These are phyloP conservation scores for Colletotrichum horii DNA, from an alignment of 2,329 filamentous ascomycete genomes.

Conservation along the genomic window DNA sequence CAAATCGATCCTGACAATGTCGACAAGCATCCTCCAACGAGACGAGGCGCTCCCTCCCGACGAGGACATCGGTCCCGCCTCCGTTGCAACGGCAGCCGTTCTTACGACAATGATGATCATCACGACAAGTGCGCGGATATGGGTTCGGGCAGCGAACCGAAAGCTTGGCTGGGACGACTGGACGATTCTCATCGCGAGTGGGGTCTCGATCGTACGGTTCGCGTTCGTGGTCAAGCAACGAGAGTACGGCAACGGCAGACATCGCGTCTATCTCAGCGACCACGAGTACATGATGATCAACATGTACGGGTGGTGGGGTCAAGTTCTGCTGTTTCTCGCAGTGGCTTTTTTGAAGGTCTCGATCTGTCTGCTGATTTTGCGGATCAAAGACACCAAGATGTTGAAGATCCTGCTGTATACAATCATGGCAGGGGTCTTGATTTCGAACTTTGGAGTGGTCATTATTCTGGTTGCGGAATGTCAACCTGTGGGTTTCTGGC, in stretches of 20 bases:
- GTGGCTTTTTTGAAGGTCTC: constrained; percentile 45
- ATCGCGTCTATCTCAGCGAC: constrained; percentile 36
- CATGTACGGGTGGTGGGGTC: constrained; percentile 42
- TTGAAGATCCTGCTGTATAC: constrained; percentile 33
- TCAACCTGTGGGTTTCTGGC: constrained; percentile 25
- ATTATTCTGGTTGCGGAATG: constrained; percentile 38
- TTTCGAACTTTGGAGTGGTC: constrained; percentile 35
- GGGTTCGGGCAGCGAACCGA: constrained; percentile 30
- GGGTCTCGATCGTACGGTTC: constrained; percentile 34
- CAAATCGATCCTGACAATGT: background rate
- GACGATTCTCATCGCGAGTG: constrained; percentile 32
- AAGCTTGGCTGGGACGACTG: constrained; percentile 42
- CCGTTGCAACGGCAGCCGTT: constrained; percentile 34
- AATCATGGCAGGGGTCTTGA: constrained; percentile 32
- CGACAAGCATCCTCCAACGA: background rate
- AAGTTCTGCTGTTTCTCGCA: constrained; percentile 42
- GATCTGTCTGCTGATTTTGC: constrained; percentile 43
- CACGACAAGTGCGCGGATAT: constrained; percentile 35
- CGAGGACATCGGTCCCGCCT: constrained; percentile 33
- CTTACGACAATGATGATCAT: constrained; percentile 33
- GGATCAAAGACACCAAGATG: constrained; percentile 40
- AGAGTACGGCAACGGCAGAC: constrained; percentile 41
- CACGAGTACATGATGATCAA: constrained; percentile 38
- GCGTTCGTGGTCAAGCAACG: constrained; percentile 35
- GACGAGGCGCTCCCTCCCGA: constrained; percentile 42